Conservation (phyloP, 805 yeast genomes). For the Tetrapisispora phaffii region DNA sequence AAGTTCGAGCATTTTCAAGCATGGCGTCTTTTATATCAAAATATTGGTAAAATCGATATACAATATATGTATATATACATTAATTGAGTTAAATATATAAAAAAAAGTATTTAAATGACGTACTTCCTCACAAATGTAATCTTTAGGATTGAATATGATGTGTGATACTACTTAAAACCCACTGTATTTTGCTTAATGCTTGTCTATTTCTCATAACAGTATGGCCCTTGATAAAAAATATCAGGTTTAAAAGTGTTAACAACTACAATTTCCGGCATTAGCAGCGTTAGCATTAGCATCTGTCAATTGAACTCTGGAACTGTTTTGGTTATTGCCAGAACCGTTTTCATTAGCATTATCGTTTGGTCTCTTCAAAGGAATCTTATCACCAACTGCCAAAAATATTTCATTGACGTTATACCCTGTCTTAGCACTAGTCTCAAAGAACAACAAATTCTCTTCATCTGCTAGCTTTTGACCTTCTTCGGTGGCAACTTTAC, state of each 20-base stretch:
- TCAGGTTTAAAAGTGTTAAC: conserved; percentile 1
- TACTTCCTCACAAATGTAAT: too few relatives aligned
- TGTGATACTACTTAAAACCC: too few relatives aligned
- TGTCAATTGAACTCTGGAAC: conserved; percentile 2
- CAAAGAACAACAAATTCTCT: conserved; percentile 39
- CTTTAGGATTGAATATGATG: too few relatives aligned
- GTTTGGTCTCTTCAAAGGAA: background rate
- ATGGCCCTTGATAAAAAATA: background rate
- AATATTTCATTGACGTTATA: conserved; percentile 40
- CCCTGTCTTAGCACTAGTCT: conserved; percentile 54
- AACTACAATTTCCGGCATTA: conserved; percentile 4
- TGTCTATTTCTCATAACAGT: background rate
- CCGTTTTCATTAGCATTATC: background rate
- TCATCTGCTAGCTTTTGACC: conserved; percentile 50
- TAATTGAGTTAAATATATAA: too few relatives aligned
- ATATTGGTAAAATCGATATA: too few relatives aligned
- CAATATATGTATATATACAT: too few relatives aligned
- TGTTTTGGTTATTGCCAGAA: background rate
- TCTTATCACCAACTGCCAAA: conserved; percentile 38
- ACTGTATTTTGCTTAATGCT: background rate
- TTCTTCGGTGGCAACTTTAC: conserved; percentile 40
- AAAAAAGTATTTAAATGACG: too few relatives aligned
- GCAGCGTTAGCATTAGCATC: background rate
- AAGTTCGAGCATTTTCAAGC: too few relatives aligned
- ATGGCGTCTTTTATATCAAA: too few relatives aligned